phyloP scores from a whole-genome alignment of 1,139 yeast genomes.

The Pichiaceae sp. region DNA sequence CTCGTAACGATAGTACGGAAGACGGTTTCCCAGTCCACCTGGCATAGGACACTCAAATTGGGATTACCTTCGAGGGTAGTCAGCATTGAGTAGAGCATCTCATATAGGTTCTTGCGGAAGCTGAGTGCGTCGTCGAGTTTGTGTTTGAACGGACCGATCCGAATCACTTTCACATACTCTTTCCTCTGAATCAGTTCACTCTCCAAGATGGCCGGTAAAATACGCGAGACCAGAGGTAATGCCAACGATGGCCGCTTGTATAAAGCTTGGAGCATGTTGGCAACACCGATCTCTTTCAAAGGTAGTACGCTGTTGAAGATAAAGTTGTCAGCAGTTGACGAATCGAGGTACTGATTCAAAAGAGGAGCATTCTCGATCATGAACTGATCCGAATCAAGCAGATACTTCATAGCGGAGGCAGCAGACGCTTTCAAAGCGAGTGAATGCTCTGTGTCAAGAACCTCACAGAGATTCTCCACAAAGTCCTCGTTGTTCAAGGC shows the following conservation, averaged over 20 bases:
- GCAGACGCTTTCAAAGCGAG: constrained; percentile 14
- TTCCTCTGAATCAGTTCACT: constrained; percentile 47
- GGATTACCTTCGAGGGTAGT: constrained; percentile 24
- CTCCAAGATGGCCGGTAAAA: constrained; percentile 44
- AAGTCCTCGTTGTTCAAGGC: constrained; percentile 13
- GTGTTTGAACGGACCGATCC: constrained; percentile 86
- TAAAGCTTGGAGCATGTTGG: constrained; percentile 52
- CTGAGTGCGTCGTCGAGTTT: constrained; percentile 74
- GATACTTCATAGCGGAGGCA: constrained; percentile 20
- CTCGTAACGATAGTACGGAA: constrained; percentile 27
- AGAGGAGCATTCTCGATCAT: constrained; percentile 5
- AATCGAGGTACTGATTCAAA: constrained; percentile 16
- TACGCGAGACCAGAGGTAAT: constrained; percentile 37
- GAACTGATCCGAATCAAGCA: constrained; percentile 11
- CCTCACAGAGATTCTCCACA: constrained; percentile 7
- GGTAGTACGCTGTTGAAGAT: constrained; percentile 24
- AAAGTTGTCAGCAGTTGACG: constrained; percentile 13
- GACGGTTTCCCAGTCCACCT: constrained; percentile 20
- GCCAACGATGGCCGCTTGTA: constrained; percentile 50
- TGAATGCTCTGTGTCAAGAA: constrained; percentile 8
- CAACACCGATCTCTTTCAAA: constrained; percentile 50
- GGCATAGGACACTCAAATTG: constrained; percentile 16
- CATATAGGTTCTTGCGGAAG: constrained; percentile 67
- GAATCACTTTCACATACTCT: constrained; percentile 55
- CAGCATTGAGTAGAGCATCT: constrained; percentile 51